phyloP scores from a whole-genome alignment of 176 grass and related monocot species.

The Oryza rufipogon region DNA sequence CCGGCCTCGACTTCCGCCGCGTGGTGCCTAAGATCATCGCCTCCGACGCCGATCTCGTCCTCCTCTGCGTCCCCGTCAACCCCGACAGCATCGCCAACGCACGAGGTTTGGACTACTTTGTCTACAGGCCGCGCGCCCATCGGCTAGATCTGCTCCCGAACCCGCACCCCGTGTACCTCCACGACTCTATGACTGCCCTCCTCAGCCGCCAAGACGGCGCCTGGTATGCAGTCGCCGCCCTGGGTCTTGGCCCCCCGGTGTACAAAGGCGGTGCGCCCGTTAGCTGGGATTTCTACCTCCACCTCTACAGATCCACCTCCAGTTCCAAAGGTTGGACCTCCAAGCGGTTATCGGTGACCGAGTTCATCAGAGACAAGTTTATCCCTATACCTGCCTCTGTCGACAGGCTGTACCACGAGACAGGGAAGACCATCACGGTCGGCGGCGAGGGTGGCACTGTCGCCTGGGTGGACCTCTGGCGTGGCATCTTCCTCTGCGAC shows the following conservation, averaged over 20 bases:
- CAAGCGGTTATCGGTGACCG: neutral
- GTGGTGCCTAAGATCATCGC: neutral
- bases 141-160: slow-evolving; percentile 20
- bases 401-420: neutral
- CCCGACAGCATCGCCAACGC: neutral
- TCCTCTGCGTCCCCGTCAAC: slow-evolving; percentile 24
- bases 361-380: neutral
- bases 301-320: slow-evolving; percentile 25
- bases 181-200: slow-evolving; percentile 15
- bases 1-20: neutral
- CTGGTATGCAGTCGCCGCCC: slow-evolving; percentile 8
- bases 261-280: neutral
- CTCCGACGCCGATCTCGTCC: slow-evolving; percentile 25
- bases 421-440: neutral
- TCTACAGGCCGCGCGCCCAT: slow-evolving; percentile 16
- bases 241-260: neutral
- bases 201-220: slow-evolving; percentile 13
- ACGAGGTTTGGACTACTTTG: slow-evolving; percentile 33
- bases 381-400: neutral
- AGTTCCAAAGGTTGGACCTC: neutral
- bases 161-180: neutral
- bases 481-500: neutral
- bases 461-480: neutral
- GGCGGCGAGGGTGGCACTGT: neutral
- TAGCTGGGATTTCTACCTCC: slow-evolving; percentile 1